Evolutionary conservation across 2,329 filamentous ascomycete species (phyloP).

Genomic region (Fusarium papillatum): DNA sequence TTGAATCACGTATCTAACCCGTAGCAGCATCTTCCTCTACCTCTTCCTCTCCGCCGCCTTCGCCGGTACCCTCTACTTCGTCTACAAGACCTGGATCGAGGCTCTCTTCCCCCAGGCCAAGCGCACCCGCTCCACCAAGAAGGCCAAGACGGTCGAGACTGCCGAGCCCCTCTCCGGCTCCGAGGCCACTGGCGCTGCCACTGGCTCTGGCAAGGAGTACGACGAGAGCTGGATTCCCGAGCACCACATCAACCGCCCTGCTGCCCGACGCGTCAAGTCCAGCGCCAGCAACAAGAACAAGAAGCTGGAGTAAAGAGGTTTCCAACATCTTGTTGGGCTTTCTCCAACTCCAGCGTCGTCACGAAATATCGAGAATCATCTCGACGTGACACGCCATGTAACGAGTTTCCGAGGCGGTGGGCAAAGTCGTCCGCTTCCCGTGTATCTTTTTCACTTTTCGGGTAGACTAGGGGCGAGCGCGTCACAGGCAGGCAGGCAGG

Average conservation of each 20-base stretch:
- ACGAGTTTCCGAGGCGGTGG: slow-evolving; percentile 16
- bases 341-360: background rate
- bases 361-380: slow-evolving; percentile 9
- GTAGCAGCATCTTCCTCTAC: slow-evolving; percentile 92
- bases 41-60: slow-evolving; percentile 87
- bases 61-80: slow-evolving; percentile 88
- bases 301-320: slow-evolving; percentile 45
- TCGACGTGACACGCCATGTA: slow-evolving; percentile 13
- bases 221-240: slow-evolving; percentile 96
- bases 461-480: slow-evolving; percentile 28
- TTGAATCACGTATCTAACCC: slow-evolving; percentile 44
- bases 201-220: slow-evolving; percentile 79
- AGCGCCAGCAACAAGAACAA: slow-evolving; percentile 63
- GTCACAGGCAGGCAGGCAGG: slow-evolving; percentile 7
- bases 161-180: slow-evolving; percentile 75
- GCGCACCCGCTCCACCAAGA: slow-evolving; percentile 72
- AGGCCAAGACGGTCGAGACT: slow-evolving; percentile 77
- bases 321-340: background rate
- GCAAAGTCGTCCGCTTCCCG: slow-evolving; percentile 13
- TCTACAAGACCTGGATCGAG: slow-evolving; percentile 98
- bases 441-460: slow-evolving; percentile 18
- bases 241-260: slow-evolving; percentile 89
- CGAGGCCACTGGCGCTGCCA: slow-evolving; percentile 78
- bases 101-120: slow-evolving; percentile 94
- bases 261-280: slow-evolving; percentile 77